Base-by-base conservation (phyloP, 2,329 filamentous ascomycete genomes). In the Juglanconis juglandina region DNA sequence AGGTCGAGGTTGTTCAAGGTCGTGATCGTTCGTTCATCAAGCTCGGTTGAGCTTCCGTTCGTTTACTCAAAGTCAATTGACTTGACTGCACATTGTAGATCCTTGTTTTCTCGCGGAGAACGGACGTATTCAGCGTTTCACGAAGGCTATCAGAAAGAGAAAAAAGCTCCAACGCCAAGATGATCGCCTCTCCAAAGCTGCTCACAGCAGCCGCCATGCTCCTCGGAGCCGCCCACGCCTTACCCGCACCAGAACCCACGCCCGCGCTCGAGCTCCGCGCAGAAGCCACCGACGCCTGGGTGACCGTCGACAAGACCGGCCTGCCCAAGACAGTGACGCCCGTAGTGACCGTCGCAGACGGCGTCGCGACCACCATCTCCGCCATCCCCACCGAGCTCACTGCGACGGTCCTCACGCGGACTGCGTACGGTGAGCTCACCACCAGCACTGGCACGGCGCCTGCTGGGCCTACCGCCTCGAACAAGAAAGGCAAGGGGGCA, bases 321-420 rank as follows among this genome's bases (percentile, higher is more conserved):
- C 71, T 71, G 39, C 76, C 81, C 30, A 74, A 69, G 50, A 85
- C 82, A 9, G 71, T 80, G 61, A 84, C 82, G 10, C 82, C 82
- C 11, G 72, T 76, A 11, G 65, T 75, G 35, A 81, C 79, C 32
- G 68, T 80, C 62, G 69, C 71, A 63, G 58, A 60, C 11, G 81
- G 80, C 53, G 76, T 73, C n/a, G 73, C 79, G 4, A 77, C 75
- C 5, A 62, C 76, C 41, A 54, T 77, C 51, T 72, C 71, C 2
- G 72, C 67, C 13, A 70, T 72, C 17, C 75, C 71, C 2, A 75
- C 79, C 67, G 79, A 79, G 56, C 50, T 76, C 32, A 76, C 73
- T 5, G 75, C 68, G 35, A 72, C 72, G 24, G 71, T 75, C 56
- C 71, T 71, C 58, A 75, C 72, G 33, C 63, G 68, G 46, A 74